A percentile compares a stretch with the other conserved stretches of the same genome.
phyloP scores from a whole-genome alignment of 768 basidiomycete genomes.

The Mycena galopus region DNA sequence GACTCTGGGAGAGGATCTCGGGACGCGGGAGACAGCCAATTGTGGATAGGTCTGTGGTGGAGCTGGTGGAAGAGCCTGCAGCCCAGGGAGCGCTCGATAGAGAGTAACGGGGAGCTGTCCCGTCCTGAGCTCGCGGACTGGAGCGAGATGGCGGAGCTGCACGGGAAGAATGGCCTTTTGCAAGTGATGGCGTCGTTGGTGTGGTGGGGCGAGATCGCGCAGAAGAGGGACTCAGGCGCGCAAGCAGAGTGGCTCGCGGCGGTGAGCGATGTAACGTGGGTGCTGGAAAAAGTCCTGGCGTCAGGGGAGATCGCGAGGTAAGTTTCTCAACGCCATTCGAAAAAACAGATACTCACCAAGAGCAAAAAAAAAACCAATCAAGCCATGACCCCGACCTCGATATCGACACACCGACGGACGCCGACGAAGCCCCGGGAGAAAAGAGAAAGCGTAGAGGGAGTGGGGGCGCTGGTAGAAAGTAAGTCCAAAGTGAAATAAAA shows the following conservation, averaged over 20 bases:
- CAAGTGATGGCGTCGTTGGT: background rate
- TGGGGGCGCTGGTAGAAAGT: background rate
- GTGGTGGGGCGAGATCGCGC: background rate
- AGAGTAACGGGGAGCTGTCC: background rate
- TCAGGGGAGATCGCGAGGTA: background rate
- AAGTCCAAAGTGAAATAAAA: background rate
- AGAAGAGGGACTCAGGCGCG: background rate
- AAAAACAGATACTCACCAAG: background rate
- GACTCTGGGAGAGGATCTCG: background rate
- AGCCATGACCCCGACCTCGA: background rate
- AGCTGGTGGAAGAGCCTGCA: background rate
- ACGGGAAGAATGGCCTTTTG: background rate
- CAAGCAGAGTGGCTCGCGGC: background rate
- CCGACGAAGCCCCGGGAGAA: background rate
- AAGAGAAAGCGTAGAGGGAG: background rate
- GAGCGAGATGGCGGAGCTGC: background rate
- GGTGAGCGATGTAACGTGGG: background rate
- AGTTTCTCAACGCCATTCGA: background rate
- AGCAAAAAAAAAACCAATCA: background rate
- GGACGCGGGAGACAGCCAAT: background rate
- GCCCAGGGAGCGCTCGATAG: background rate
- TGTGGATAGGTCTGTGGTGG: background rate
- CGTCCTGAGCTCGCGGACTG: background rate
- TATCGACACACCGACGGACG: background rate
- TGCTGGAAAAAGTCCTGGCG: background rate